Evolutionary conservation across 2,329 filamentous ascomycete species (phyloP), one percentile per base, ranked within the genome.

Genomic region (Phaeosphaeriaceae sp.): DNA sequence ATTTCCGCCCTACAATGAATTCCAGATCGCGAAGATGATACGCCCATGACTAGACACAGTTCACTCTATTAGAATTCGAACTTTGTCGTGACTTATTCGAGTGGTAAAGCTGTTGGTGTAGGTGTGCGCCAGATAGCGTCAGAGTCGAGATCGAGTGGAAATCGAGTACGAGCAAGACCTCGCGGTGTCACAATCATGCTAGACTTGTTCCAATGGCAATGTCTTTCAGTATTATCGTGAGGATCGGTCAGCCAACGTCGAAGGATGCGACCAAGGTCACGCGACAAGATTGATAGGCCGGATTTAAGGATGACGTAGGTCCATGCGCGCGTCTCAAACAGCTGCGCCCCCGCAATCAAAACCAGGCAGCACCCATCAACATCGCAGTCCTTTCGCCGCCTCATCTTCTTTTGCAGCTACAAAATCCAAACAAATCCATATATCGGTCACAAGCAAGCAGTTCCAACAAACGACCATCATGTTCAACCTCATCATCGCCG

Each of bases 401-500:
- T 22, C 20, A 20, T 7, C n/a, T 19, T 44, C 17, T 19, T 5
- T 5, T 19, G 41, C 41, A 44, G 41, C 41, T 44, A 21, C 31
- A 15, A 31, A 31, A 11, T 27, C 36, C n/a, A 15, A 45, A 22
- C 4, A 40, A 7, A 57, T 15, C 27, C n/a, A 19, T 42, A 20
- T n/a, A n/a, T n/a, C n/a, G n/a, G n/a, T n/a, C n/a, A 20, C 17
- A 17, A 31, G 2, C n/a, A 17, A 21, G 41, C 7, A n/a, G 22
- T n/a, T 17, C n/a, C 6, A 20, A 54, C 17, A 51, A 2, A 58
- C 50, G 50, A 53, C 33, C 58, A 70, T 47, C 46, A 76, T 76
- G 72, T 68, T 76, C 62, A 74, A 74, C 60, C 56, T 70, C 54
- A 58, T 62, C 25, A 65, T 83, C 62, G 70, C 77, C 65, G 62